These are phyloP conservation scores for Sisymbrium altissimum DNA, from an alignment of 345 rosid species.

Conservation along the genomic window DNA sequence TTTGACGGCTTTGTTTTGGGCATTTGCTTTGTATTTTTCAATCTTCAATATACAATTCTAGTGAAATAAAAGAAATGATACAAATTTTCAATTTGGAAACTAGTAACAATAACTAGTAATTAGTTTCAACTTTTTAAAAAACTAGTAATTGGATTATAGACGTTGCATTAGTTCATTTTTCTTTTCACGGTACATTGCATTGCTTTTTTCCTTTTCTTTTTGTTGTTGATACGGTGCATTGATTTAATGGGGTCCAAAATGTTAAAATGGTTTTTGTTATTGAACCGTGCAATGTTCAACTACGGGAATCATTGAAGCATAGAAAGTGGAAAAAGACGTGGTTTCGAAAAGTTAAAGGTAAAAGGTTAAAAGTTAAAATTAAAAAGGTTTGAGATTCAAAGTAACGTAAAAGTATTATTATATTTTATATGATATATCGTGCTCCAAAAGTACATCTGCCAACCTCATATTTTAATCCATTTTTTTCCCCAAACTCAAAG, in stretches of 20 bases:
- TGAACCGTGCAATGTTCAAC: slow-evolving; percentile 16
- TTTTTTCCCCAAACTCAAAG: not conserved
- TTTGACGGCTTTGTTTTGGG: too few relatives aligned
- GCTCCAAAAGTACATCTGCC: slow-evolving; percentile 2
- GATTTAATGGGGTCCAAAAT: not conserved
- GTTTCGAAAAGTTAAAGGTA: slow-evolving; percentile 13
- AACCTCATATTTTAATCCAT: not conserved
- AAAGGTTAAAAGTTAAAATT: slow-evolving; percentile 4
- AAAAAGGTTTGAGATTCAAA: slow-evolving; percentile 32
- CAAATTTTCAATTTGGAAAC: not conserved
- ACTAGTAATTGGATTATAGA: not conserved
- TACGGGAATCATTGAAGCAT: slow-evolving; percentile 20
- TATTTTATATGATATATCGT: slow-evolving; percentile 7
- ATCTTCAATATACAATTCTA: too few relatives aligned
- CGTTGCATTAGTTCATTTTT: not conserved
- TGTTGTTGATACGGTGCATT: not conserved
- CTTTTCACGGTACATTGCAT: not conserved
- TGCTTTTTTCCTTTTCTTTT: not conserved
- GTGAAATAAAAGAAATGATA: not conserved
- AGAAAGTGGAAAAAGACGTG: slow-evolving; percentile 26
- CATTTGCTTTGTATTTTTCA: too few relatives aligned
- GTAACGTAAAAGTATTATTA: slow-evolving; percentile 5
- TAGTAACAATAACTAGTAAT: not conserved
- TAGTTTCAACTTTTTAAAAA: too few relatives aligned
- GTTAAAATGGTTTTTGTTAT: not conserved